A percentile compares a stretch with the other conserved stretches of the same genome.
Conservation (phyloP, 2,329 filamentous ascomycete genomes). For the Ophiognomonia clavigignenti-juglandacearum region DNA sequence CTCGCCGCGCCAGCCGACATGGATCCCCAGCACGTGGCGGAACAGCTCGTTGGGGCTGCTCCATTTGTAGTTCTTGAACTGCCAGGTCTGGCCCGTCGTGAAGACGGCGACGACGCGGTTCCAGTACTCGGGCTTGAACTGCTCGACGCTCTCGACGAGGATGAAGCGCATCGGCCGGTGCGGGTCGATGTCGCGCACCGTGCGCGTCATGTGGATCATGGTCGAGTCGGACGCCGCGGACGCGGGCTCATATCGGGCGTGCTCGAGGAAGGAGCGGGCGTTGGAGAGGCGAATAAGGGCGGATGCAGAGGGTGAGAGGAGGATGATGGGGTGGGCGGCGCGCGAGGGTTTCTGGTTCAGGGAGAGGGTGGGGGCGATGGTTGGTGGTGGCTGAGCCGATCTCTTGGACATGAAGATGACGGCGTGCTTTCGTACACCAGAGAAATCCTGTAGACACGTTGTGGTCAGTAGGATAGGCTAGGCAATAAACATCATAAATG, state of each 20-base stretch:
- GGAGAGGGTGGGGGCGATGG: conserved; percentile 37
- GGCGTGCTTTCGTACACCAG: conserved; percentile 83
- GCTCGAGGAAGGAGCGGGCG: conserved; percentile 87
- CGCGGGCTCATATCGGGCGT: conserved; percentile 74
- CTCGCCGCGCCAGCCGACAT: conserved; percentile 88
- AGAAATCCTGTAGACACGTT: conserved; percentile 63
- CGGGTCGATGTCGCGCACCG: conserved; percentile 66
- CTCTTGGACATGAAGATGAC: conserved; percentile 68
- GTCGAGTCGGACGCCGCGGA: conserved; percentile 67
- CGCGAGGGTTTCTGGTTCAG: conserved; percentile 51
- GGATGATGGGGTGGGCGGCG: conserved; percentile 80
- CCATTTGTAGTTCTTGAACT: conserved; percentile 99
- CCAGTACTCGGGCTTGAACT: conserved; percentile 99
- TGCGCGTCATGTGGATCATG: conserved; percentile 80
- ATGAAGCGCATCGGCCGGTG: conserved; percentile 82
- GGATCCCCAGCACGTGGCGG: conserved; percentile 79
- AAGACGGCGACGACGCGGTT: conserved; percentile 91
- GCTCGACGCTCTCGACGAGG: conserved; percentile 84
- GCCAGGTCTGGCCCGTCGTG: conserved; percentile 95
- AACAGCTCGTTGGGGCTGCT: conserved; percentile 84
- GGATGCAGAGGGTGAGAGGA: conserved; percentile 92
- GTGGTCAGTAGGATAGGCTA: neutral
- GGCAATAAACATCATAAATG: neutral
- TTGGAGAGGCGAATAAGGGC: conserved; percentile 94
- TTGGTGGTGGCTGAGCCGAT: conserved; percentile 29